Evolutionary conservation across 2,329 filamentous ascomycete species (phyloP), one percentile per base, ranked within the genome.

Genomic region (Coniochaeta prunicola): DNA sequence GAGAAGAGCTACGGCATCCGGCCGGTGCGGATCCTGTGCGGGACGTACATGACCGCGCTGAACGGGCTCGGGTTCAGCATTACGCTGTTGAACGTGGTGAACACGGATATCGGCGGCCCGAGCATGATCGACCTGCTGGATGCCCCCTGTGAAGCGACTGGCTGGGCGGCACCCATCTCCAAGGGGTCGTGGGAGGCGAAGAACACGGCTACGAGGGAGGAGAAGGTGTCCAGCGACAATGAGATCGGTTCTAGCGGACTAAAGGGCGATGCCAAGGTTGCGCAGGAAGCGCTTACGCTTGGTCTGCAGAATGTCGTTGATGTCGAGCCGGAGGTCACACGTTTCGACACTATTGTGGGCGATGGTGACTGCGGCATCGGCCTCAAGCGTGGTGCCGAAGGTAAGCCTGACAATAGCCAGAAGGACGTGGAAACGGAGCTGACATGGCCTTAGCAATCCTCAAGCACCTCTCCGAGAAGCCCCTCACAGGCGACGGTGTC

Each of bases 311-410:
- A 77, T 36, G 75, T 92, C 15, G 81, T 91, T 62, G 79, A 76
- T 0, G 87, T 80, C 1, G 89, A 92, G 70, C 85, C 88, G 1
- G 86, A 90, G 56, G 80, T 91, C 56, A 91, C 89, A 0, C 81
- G 77, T 56, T 91, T 85, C 66, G 89, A 91, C 68, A 96, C 91
- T 0, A 84, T 94, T 13, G 91, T 96, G 26, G 92, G 92, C 45
- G 92, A 96, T 69, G 92, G 92, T 53, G 92, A 96, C 73, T 96
- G 92, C 68, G 92, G 92, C 10, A 90, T 91, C 59, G 91, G 91
- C 5, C 77, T 96, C 61, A 91, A 91, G 76, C 86, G 91, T 62
- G 92, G 92, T 55, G 91, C 92, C n/a, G 88, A 96, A 79, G 84
- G 79, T 81, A 73, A 70, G 74, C 66, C 48, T 24, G 3, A 50